Conservation (phyloP, 176 grass and related monocot genomes). For the Calamus simplicifolius region DNA sequence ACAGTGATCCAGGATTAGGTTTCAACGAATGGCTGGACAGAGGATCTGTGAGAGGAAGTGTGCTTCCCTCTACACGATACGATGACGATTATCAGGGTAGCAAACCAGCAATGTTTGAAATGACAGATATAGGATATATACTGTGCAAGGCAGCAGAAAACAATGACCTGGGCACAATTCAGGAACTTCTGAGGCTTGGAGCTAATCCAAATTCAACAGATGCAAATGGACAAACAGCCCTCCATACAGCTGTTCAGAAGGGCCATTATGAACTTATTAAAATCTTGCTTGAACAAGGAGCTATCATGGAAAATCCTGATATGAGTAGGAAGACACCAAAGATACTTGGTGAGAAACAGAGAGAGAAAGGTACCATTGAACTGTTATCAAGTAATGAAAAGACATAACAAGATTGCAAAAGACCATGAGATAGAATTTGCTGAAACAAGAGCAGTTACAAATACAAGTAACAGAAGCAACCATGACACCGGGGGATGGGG, state of each 20-base stretch:
- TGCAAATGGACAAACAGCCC: neutral
- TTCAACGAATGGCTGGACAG: slow-evolving; percentile 4
- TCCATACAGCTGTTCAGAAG: neutral
- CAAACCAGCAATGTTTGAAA: neutral
- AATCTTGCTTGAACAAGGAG: neutral
- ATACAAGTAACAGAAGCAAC: neutral
- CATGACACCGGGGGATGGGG: too few relatives aligned
- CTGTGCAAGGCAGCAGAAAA: neutral
- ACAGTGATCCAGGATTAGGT: neutral
- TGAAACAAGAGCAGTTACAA: neutral
- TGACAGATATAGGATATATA: neutral
- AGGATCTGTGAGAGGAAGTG: neutral
- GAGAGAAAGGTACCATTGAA: neutral
- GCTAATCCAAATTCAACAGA: neutral
- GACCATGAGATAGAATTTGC: neutral
- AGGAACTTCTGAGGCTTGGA: neutral
- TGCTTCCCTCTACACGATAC: neutral
- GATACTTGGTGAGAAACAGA: neutral
- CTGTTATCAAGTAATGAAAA: neutral
- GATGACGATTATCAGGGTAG: neutral
- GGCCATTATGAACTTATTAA: neutral
- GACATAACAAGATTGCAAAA: neutral
- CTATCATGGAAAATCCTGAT: neutral
- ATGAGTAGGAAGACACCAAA: neutral
- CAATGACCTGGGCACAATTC: neutral